phyloP scores from a whole-genome alignment of 2,329 filamentous ascomycete species.

The Davidsoniella neocaledoniae region DNA sequence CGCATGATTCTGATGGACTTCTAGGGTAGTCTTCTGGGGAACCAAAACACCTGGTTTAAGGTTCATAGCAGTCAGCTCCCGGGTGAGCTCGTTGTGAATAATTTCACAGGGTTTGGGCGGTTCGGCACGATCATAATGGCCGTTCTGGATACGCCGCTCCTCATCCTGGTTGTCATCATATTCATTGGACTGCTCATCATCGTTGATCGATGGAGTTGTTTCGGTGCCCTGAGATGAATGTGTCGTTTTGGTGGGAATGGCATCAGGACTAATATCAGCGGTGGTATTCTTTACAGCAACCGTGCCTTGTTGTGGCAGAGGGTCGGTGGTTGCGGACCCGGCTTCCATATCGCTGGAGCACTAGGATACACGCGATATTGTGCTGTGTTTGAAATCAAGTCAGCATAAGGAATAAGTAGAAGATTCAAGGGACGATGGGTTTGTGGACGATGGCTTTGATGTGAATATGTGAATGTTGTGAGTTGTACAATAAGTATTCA shows the following conservation, averaged over 20 bases:
- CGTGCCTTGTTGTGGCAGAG: not conserved
- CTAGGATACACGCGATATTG: constrained; percentile 1
- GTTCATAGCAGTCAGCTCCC: constrained; percentile 21
- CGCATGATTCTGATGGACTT: constrained; percentile 41
- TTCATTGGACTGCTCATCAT: constrained; percentile 8
- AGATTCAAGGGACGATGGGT: too few relatives aligned
- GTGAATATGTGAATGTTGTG: too few relatives aligned
- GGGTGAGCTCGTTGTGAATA: constrained; percentile 23
- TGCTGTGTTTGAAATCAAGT: not conserved
- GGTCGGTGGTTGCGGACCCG: not conserved
- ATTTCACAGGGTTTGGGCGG: constrained; percentile 13
- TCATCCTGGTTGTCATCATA: constrained; percentile 11
- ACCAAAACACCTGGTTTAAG: constrained; percentile 35
- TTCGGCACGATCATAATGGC: constrained; percentile 12
- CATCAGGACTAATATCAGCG: not conserved
- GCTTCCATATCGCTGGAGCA: constrained; percentile 9
- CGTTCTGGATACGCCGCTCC: constrained; percentile 8
- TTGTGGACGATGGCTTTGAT: too few relatives aligned
- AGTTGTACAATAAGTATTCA: too few relatives aligned
- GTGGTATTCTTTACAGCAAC: not conserved
- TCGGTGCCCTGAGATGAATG: not conserved
- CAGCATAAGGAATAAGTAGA: not conserved
- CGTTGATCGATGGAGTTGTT: not conserved
- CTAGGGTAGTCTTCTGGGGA: constrained; percentile 47
- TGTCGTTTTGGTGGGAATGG: not conserved